Percentiles rank a stretch among this genome's conserved stretches.
Conservation (phyloP, 345 rosid species). For the Ceriops zippeliana region DNA sequence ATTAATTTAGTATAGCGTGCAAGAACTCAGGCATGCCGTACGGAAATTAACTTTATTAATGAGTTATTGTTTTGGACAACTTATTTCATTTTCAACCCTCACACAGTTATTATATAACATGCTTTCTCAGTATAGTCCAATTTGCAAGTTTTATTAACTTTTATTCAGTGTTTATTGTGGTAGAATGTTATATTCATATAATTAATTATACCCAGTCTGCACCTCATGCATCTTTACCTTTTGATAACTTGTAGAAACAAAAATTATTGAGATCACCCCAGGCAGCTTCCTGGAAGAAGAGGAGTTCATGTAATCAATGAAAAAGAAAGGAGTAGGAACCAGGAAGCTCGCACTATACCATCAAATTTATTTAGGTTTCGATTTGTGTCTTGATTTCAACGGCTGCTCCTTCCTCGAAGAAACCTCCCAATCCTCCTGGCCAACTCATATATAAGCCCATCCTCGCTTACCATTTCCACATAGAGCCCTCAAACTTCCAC, state of each 20-base stretch:
- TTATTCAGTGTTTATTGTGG: too few relatives aligned
- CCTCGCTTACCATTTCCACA: neutral
- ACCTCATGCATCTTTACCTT: neutral
- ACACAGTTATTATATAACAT: too few relatives aligned
- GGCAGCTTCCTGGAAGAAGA: conserved; percentile 62
- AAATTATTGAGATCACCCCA: conserved; percentile 2
- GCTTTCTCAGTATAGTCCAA: too few relatives aligned
- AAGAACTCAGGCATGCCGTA: too few relatives aligned
- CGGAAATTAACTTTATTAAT: too few relatives aligned
- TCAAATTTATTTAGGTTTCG: neutral
- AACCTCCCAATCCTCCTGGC: neutral
- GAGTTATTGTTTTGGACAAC: too few relatives aligned
- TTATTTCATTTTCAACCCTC: too few relatives aligned
- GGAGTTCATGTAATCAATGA: conserved; percentile 5
- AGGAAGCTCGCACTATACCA: conserved; percentile 22
- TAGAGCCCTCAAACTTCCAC: too few relatives aligned
- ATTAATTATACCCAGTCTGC: neutral
- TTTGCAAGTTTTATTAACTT: too few relatives aligned
- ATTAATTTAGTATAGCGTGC: too few relatives aligned
- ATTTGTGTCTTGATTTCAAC: conserved; percentile 14
- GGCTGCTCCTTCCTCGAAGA: conserved; percentile 31
- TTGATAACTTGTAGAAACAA: neutral
- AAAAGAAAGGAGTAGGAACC: neutral
- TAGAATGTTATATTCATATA: neutral
- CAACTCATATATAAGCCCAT: conserved; percentile 21